Percentiles rank a stretch among this genome's conserved stretches.
These are phyloP conservation scores for Kwoniella shandongensis DNA, from an alignment of 768 basidiomycete species.

Conservation along the genomic window DNA sequence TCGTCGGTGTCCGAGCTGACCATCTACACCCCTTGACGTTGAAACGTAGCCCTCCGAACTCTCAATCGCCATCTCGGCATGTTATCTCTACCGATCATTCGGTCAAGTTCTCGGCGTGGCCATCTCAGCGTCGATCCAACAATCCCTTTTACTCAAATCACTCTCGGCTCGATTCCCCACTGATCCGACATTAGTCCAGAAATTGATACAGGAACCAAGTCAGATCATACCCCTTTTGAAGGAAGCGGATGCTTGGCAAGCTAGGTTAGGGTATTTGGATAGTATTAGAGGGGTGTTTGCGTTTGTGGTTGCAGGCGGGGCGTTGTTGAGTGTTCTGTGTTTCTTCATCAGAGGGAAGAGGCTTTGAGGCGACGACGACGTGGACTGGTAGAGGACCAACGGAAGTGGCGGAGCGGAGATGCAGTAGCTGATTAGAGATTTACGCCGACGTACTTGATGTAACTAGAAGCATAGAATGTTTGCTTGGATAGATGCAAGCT, in stretches of 20 bases:
- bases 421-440: no score
- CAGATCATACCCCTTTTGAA: slow-evolving; percentile 30
- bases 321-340: slow-evolving; percentile 9
- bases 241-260: slow-evolving; percentile 15
- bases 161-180: slow-evolving; percentile 8
- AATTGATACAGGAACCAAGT: slow-evolving; percentile 41
- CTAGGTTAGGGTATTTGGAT: slow-evolving; percentile 36
- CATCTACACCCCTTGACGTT: background rate
- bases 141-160: slow-evolving; percentile 33
- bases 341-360: slow-evolving; percentile 7
- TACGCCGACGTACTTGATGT: no score
- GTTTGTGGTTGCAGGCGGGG: slow-evolving; percentile 30
- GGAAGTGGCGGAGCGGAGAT: no score
- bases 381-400: no score
- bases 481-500: no score
- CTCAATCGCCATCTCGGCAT: slow-evolving; percentile 47
- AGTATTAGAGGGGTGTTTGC: slow-evolving; percentile 42
- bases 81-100: slow-evolving; percentile 47
- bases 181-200: slow-evolving; percentile 16
- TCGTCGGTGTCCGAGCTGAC: background rate
- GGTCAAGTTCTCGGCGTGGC: slow-evolving; percentile 49
- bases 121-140: slow-evolving; percentile 45
- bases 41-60: slow-evolving; percentile 28
- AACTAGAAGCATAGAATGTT: no score
- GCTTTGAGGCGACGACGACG: no score